Evolutionary conservation across 179 eudicot genomes (phyloP).

Genomic region (Spergularia azorica): DNA sequence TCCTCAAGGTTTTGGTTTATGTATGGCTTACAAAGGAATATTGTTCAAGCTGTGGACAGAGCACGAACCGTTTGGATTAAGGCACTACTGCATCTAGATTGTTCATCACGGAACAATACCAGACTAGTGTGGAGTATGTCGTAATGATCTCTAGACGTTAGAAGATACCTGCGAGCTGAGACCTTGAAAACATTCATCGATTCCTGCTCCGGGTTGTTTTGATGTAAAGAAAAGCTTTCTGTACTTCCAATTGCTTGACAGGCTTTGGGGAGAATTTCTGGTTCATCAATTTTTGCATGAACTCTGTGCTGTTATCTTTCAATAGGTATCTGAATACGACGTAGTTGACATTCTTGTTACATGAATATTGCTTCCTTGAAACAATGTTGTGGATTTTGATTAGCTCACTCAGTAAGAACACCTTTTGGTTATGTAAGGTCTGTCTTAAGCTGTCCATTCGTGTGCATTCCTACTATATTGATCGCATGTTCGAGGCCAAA

Average conservation of each 20-base stretch:
- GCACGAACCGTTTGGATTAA: not conserved
- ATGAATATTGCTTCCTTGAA: no score
- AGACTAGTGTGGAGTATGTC: not conserved
- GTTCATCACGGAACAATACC: not conserved
- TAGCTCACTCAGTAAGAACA: not conserved
- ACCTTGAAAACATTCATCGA: not conserved
- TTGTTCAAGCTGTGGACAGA: not conserved
- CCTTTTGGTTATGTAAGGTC: not conserved
- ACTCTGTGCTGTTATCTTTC: not conserved
- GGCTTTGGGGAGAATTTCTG: not conserved
- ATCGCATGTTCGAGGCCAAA: not conserved
- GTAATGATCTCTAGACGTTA: not conserved
- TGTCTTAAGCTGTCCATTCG: not conserved
- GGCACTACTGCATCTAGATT: not conserved
- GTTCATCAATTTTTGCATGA: not conserved
- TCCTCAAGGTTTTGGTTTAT: not conserved
- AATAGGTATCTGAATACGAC: not conserved
- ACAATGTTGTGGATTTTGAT: no score
- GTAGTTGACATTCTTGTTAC: no score
- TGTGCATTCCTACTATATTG: not conserved
- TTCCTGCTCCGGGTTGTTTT: not conserved
- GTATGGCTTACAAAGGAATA: not conserved
- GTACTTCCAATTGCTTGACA: not conserved
- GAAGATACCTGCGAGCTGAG: no score
- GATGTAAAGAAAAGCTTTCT: conserved; percentile 7